Conservation (phyloP, 2,329 filamentous ascomycete species). For the Botrytis byssoidea region DNA sequence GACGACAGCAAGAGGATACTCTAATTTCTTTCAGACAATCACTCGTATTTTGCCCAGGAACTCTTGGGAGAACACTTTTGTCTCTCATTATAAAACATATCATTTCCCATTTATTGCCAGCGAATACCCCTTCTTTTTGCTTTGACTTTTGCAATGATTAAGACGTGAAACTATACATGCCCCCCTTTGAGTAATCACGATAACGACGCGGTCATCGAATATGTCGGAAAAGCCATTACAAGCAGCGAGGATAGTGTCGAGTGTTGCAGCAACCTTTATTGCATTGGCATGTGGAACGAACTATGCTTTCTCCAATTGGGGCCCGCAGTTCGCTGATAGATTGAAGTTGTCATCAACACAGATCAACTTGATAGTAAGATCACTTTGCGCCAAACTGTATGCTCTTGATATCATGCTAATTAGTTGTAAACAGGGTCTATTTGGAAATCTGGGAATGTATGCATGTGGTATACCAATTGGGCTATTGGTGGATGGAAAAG, state of each 20-base stretch:
- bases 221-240: slow-evolving; percentile 52
- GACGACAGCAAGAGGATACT: slow-evolving; percentile 19
- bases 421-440: slow-evolving; percentile 51
- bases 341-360: slow-evolving; percentile 88
- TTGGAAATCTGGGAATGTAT: slow-evolving; percentile 92
- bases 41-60: not conserved
- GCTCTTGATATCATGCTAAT: slow-evolving; percentile 35
- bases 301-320: slow-evolving; percentile 98
- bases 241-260: slow-evolving; percentile 73
- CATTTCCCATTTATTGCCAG: not conserved
- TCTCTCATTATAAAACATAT: not conserved
- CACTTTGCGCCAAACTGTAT: slow-evolving; percentile 12
- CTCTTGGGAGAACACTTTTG: not conserved
- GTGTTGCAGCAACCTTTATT: slow-evolving; percentile 79
- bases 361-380: slow-evolving; percentile 79
- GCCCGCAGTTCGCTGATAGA: slow-evolving; percentile 86
- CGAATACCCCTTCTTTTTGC: not conserved
- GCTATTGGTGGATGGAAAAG: slow-evolving; percentile 78
- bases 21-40: slow-evolving; percentile 22
- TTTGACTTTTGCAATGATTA: slow-evolving; percentile 24
- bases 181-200: slow-evolving; percentile 6
- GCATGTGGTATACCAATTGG: slow-evolving; percentile 84
- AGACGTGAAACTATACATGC: slow-evolving; percentile 22
- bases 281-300: slow-evolving; percentile 91
- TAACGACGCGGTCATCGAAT: slow-evolving; percentile 26